These are phyloP conservation scores for Trichoderma arundinaceum DNA, from an alignment of 2,329 filamentous ascomycete species.

Conservation along the genomic window DNA sequence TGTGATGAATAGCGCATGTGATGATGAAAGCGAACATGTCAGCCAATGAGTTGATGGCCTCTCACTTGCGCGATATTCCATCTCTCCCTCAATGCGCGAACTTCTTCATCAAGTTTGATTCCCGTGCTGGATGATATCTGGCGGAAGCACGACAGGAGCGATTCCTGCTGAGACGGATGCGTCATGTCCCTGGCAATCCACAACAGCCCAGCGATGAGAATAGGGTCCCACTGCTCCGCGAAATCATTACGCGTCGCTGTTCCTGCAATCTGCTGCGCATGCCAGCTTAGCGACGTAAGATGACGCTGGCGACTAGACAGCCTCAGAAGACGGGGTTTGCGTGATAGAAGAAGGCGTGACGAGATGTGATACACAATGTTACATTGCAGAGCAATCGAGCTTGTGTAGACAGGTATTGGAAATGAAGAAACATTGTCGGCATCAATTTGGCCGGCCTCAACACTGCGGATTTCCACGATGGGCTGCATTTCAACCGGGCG, in stretches of 20 bases:
- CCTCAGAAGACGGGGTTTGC: slow-evolving; percentile 36
- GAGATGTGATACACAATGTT: slow-evolving; percentile 36
- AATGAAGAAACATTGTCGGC: slow-evolving; percentile 34
- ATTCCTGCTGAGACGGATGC: slow-evolving; percentile 39
- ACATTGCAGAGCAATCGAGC: slow-evolving; percentile 35
- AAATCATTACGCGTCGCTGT: slow-evolving; percentile 41
- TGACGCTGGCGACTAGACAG: slow-evolving; percentile 25
- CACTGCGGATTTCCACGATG: slow-evolving; percentile 34
- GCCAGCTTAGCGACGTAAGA: slow-evolving; percentile 37
- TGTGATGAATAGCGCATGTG: too few species aligned
- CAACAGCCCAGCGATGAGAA: slow-evolving; percentile 39
- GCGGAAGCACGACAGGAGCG: slow-evolving; percentile 35
- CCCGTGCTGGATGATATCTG: slow-evolving; percentile 33
- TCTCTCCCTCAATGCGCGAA: slow-evolving; percentile 20
- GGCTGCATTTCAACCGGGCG: slow-evolving; percentile 33
- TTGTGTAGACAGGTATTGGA: slow-evolving; percentile 36
- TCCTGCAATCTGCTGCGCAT: slow-evolving; percentile 42
- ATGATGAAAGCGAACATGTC: background rate
- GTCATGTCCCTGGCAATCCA: slow-evolving; percentile 39
- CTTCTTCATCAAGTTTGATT: slow-evolving; percentile 34
- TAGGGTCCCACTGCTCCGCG: slow-evolving; percentile 43
- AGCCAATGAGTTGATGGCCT: background rate
- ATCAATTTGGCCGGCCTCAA: slow-evolving; percentile 35
- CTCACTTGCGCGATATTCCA: slow-evolving; percentile 23
- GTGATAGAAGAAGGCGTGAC: slow-evolving; percentile 35